Evolutionary conservation across 176 grass and related monocot species (phyloP).

Genomic region (Triticum turgidum): DNA sequence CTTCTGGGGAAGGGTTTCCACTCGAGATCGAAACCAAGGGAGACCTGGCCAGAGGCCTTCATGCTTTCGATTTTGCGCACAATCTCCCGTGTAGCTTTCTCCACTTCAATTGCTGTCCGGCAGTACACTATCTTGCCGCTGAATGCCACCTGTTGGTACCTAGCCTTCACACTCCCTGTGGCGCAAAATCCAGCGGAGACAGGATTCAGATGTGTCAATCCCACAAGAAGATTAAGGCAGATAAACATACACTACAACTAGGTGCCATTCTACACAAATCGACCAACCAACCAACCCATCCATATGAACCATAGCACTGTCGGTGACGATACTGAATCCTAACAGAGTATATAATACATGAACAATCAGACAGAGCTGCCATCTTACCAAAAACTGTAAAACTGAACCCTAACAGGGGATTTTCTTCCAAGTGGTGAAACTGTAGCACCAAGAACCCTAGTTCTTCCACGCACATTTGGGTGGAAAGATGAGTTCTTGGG

Average conservation of each 20-base stretch:
- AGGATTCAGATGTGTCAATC: neutral
- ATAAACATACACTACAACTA: slow-evolving; percentile 13
- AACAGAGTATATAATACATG: neutral
- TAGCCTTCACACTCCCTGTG: slow-evolving; percentile 43
- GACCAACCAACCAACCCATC: neutral
- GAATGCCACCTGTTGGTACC: slow-evolving; percentile 54
- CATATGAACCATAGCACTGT: neutral
- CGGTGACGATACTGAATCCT: neutral
- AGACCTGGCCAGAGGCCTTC: slow-evolving; percentile 45
- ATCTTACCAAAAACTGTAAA: neutral
- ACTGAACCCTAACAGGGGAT: neutral
- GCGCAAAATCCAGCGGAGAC: neutral
- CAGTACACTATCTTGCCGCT: slow-evolving; percentile 65
- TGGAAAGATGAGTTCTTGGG: neutral
- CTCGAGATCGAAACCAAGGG: slow-evolving; percentile 90
- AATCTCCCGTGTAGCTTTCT: slow-evolving; percentile 61
- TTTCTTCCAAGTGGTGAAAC: neutral
- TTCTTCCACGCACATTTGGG: neutral
- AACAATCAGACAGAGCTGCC: neutral
- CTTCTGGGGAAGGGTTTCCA: slow-evolving; percentile 69
- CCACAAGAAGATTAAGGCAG: neutral
- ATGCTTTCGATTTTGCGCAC: slow-evolving; percentile 44
- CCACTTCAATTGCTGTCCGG: slow-evolving; percentile 58
- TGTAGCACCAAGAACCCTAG: neutral
- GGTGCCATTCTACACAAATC: neutral